These are phyloP conservation scores for Carnegiea gigantea DNA, from an alignment of 179 eudicot genomes.

Conservation along the genomic window DNA sequence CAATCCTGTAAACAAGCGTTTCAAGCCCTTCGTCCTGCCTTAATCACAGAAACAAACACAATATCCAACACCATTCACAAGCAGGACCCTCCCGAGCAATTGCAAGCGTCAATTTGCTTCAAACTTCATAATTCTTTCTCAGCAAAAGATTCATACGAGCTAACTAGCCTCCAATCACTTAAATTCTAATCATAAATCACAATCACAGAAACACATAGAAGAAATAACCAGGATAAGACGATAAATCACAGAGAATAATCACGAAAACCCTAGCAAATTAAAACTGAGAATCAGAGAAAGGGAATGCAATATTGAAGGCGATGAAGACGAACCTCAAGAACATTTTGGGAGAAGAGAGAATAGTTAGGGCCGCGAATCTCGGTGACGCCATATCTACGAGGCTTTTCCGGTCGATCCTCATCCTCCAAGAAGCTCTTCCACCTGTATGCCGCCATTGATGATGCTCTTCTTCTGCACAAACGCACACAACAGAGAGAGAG, in stretches of 20 bases:
- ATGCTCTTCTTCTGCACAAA: background rate
- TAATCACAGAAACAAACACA: background rate
- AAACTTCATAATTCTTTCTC: background rate
- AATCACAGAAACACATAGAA: background rate
- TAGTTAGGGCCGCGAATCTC: constrained; percentile 78
- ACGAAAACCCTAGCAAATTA: background rate
- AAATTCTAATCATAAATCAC: background rate
- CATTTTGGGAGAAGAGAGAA: constrained; percentile 62
- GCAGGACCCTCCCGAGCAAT: background rate
- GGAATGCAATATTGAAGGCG: background rate
- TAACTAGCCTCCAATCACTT: background rate
- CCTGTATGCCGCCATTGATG: constrained; percentile 43
- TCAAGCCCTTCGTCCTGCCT: no score
- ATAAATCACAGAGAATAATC: background rate
- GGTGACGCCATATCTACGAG: constrained; percentile 73
- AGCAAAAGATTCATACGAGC: background rate
- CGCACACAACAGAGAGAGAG: background rate
- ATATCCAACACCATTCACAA: background rate
- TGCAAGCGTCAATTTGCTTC: background rate
- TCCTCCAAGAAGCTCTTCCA: constrained; percentile 89
- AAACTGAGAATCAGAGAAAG: background rate
- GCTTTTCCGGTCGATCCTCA: constrained; percentile 97
- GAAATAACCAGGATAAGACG: background rate
- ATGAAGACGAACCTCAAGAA: constrained; percentile 47
- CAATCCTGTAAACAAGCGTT: no score